Percentiles rank a stretch among this genome's conserved stretches.
These are phyloP conservation scores for Scedosporium aurantiacum DNA, from an alignment of 2,329 filamentous ascomycete species.

Conservation along the genomic window DNA sequence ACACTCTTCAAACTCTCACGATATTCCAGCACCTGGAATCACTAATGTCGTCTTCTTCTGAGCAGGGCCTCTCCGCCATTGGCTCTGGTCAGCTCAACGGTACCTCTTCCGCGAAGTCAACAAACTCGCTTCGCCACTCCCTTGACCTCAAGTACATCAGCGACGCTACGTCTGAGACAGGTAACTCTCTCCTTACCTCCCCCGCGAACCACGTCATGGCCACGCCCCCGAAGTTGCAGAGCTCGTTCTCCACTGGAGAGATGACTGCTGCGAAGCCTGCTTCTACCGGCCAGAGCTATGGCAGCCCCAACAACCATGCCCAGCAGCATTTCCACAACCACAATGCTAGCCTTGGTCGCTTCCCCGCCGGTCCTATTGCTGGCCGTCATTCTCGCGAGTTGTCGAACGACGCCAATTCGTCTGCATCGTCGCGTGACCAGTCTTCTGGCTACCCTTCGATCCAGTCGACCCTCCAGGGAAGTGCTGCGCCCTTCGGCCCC, in stretches of 20 bases:
- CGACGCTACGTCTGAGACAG: conserved; percentile 29
- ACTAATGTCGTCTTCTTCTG: conserved; percentile 12
- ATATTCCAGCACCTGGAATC: background rate
- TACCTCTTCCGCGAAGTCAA: conserved; percentile 18
- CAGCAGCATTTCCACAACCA: conserved; percentile 62
- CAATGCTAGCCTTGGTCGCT: conserved; percentile 71
- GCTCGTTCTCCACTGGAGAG: conserved; percentile 84
- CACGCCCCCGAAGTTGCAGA: conserved; percentile 64
- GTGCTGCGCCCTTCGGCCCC: conserved; percentile 68
- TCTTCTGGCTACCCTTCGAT: conserved; percentile 44
- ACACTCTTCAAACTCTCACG: conserved; percentile 6
- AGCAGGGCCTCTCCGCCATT: conserved; percentile 45
- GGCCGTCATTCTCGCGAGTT: conserved; percentile 66
- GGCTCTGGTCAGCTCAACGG: conserved; percentile 25
- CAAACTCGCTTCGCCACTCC: conserved; percentile 43
- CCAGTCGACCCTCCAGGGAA: conserved; percentile 67
- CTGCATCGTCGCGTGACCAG: conserved; percentile 30
- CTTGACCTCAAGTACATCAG: conserved; percentile 41
- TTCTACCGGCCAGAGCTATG: conserved; percentile 25
- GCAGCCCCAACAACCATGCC: conserved; percentile 46
- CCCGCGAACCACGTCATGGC: conserved; percentile 42
- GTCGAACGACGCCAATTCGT: conserved; percentile 35
- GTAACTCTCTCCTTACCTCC: conserved; percentile 30
- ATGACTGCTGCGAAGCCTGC: conserved; percentile 67
- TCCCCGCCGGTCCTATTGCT: conserved; percentile 54